These are phyloP conservation scores for Rhizopus sp. DNA, from an alignment of 371 early-diverging fungal genomes.

Conservation along the genomic window DNA sequence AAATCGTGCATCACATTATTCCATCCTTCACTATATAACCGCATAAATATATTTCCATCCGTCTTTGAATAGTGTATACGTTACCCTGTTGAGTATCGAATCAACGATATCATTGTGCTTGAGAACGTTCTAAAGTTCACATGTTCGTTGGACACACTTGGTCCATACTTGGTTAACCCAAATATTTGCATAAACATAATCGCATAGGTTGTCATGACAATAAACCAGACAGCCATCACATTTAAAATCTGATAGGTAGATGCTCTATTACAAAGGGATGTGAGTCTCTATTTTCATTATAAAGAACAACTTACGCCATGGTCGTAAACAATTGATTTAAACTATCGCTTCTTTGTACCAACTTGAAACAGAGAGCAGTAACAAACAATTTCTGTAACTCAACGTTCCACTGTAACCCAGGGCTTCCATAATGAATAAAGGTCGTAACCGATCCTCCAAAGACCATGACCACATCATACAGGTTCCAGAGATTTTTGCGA, in stretches of 20 bases:
- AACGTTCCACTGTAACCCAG: conserved; percentile 42
- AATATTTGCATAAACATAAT: conserved; percentile 77
- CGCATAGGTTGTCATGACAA: conserved; percentile 65
- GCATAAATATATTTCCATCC: neutral
- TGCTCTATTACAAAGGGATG: conserved; percentile 27
- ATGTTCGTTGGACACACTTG: conserved; percentile 52
- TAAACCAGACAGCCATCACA: conserved; percentile 69
- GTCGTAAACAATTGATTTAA: conserved; percentile 68
- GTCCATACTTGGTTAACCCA: conserved; percentile 67
- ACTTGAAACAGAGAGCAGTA: conserved; percentile 65
- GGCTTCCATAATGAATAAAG: conserved; percentile 33
- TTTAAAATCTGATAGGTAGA: conserved; percentile 64
- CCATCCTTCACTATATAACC: conserved; percentile 68
- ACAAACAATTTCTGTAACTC: conserved; percentile 65
- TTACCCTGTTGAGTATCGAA: conserved; percentile 72
- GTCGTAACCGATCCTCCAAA: conserved; percentile 53
- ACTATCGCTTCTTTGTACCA: conserved; percentile 65
- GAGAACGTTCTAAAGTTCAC: conserved; percentile 66
- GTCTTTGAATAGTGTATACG: neutral
- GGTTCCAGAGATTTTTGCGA: conserved; percentile 63
- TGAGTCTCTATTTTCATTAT: neutral
- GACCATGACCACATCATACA: conserved; percentile 60
- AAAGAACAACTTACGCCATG: conserved; percentile 54
- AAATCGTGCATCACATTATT: conserved; percentile 74
- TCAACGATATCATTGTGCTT: conserved; percentile 61